phyloP scores from a whole-genome alignment of 2,329 filamentous ascomycete species.

The Dactylonectria estremocensis region DNA sequence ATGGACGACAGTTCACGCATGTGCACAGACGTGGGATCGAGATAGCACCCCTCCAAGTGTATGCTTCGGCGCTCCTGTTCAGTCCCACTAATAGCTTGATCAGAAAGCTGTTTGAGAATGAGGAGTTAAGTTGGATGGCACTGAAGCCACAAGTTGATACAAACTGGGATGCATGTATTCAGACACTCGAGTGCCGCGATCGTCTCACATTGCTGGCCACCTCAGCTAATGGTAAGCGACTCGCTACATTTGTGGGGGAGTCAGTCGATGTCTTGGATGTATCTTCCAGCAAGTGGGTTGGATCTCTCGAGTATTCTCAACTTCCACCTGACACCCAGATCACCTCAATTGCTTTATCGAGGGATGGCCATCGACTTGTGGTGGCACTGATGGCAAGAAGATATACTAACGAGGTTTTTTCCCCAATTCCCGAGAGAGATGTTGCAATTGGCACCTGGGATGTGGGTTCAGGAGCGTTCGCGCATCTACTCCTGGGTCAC shows the following conservation, averaged over 20 bases:
- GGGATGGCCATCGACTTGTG: neutral
- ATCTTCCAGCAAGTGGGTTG: neutral
- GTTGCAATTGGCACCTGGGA: neutral
- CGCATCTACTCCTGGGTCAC: neutral
- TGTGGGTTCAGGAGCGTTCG: neutral
- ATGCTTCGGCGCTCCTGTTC: conserved; percentile 24
- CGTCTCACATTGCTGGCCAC: neutral
- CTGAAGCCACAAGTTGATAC: neutral
- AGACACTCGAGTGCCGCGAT: neutral
- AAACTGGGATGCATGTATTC: neutral
- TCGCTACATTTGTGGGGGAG: too few species aligned
- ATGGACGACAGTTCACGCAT: conserved; percentile 11
- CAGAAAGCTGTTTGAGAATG: neutral
- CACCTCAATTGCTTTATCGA: neutral
- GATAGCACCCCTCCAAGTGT: conserved; percentile 19
- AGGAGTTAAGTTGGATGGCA: neutral
- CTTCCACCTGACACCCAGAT: accelerated
- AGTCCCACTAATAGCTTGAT: conserved; percentile 11
- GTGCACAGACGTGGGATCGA: neutral
- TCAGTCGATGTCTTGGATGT: too few species aligned
- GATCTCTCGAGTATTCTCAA: neutral
- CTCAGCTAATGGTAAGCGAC: neutral
- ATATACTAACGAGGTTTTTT: too few species aligned
- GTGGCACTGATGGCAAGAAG: accelerated
- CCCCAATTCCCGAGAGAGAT: too few species aligned